Base-by-base conservation (phyloP, 352 stramenopile species). In the Phytopythium mirpurense region DNA sequence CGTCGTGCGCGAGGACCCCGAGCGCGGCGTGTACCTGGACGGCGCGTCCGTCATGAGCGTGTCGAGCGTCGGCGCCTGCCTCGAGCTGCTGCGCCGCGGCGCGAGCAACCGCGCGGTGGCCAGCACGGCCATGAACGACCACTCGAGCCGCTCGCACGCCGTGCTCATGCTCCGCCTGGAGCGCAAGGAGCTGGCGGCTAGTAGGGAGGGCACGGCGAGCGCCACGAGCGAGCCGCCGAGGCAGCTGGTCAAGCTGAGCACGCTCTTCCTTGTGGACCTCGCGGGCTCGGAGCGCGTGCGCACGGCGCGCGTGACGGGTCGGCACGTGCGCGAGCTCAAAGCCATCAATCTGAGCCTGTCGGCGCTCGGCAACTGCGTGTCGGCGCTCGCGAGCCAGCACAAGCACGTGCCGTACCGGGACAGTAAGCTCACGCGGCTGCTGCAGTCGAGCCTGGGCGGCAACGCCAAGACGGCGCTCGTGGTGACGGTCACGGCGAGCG, bases 141-240 rank as follows among this genome's bases (percentile, higher is more conserved):
- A 90, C 45, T 92, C 72, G 43, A 95, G 79, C 58, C 83, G 88
- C 16, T 94, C 76, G 24, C 88, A 97, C 57, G 78, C 88, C 10
- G 73, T 97, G 23, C 70, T 97, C 54, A 92, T 88, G 34, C 65
- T 96, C 21, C 75, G 79, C 12, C 59, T 97, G 26, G 82, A 96
- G 56, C 82, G 85, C 6, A 87, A 82, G 31, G 76, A 87, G 48
- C 74, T 64, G 31, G 57, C 60, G 18, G 47, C 59, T 2, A 44
- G 54, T 19, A 43, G n/a, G n/a, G n/a, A 26, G 15, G 9, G 14
- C 24, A 24, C 16, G 14, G 27, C 47, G 0, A 34, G 18, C 23
- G 16, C 27, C 21, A 5, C 23, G 9, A 44, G 11, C 15, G 32
- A 48, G 9, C 45, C 51, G 27, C 46, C 53, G 14, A 60, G 64